phyloP scores from a whole-genome alignment of 257 asterid genomes.

The Solanum gandarillasii region DNA sequence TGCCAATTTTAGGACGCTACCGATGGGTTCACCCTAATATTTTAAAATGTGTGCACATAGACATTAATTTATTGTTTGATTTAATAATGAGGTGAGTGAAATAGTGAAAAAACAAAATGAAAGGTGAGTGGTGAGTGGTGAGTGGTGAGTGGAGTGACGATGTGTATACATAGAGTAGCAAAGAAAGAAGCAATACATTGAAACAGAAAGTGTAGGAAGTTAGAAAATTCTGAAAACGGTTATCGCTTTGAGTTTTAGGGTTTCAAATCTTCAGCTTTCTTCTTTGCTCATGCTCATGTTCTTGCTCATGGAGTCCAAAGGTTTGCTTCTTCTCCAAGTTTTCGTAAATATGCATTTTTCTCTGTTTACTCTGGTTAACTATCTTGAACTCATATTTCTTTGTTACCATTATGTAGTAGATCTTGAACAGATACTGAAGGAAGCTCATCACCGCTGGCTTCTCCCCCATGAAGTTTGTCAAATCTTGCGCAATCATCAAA shows the following conservation, averaged over 20 bases:
- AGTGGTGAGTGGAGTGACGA: not conserved
- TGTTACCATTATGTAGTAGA: not conserved
- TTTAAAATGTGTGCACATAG: not conserved
- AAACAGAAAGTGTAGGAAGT: not conserved
- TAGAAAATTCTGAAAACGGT: not conserved
- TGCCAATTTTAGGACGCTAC: too few relatives aligned
- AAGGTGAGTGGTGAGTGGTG: not conserved
- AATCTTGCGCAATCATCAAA: constrained; percentile 9
- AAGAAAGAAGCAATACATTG: not conserved
- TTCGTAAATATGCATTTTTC: not conserved
- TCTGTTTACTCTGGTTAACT: not conserved
- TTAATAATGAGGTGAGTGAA: too few relatives aligned
- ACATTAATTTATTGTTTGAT: not conserved
- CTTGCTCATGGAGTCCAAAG: not conserved
- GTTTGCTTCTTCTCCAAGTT: not conserved
- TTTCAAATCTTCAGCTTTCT: not conserved
- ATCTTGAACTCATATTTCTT: not conserved
- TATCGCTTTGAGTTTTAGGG: not conserved
- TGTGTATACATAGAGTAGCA: too few relatives aligned
- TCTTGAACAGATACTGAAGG: constrained; percentile 9
- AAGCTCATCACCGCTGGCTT: constrained; percentile 15
- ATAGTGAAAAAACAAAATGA: not conserved
- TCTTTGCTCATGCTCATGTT: not conserved
- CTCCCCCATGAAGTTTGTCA: constrained; percentile 15
- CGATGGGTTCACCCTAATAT: too few relatives aligned